A percentile compares a stretch with the other conserved stretches of the same genome.
Evolutionary conservation across 345 rosid genomes (phyloP).

Genomic region (Corchorus capsularis): DNA sequence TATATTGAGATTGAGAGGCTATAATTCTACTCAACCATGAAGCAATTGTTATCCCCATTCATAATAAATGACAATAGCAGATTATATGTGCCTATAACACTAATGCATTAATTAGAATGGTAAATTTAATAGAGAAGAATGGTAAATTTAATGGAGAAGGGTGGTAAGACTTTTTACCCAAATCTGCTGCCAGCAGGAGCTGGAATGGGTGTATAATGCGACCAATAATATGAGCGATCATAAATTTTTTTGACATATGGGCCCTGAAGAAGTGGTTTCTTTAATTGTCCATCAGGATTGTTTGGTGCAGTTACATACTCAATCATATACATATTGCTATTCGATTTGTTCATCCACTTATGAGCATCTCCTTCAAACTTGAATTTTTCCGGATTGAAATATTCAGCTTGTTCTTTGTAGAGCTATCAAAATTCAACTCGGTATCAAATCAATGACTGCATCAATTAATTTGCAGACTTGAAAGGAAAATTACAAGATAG

Average conservation of each 20-base stretch:
- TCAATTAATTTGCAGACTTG: background rate
- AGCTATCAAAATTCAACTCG: constrained; percentile 28
- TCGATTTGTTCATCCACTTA: constrained; percentile 25
- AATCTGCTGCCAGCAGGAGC: constrained; percentile 65
- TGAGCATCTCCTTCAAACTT: constrained; percentile 52
- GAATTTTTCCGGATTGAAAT: constrained; percentile 34
- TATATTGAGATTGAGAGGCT: no score
- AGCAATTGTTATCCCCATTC: no score
- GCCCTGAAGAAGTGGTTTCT: constrained; percentile 53
- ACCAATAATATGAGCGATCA: constrained; percentile 78
- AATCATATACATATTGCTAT: constrained; percentile 28
- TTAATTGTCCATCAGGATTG: constrained; percentile 67
- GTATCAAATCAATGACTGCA: background rate
- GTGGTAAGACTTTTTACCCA: constrained; percentile 34
- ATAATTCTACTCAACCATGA: no score
- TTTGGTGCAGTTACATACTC: constrained; percentile 73
- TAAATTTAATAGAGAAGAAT: no score
- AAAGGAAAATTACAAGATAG: background rate
- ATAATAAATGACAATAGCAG: no score
- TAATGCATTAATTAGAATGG: no score
- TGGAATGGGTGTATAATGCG: constrained; percentile 60
- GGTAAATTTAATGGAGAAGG: background rate
- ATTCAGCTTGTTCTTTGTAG: constrained; percentile 47
- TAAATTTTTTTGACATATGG: constrained; percentile 48
- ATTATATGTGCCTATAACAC: no score